Conservation (phyloP, 192 early-diverging fungal genomes). For the Umbelopsis ramanniana region DNA sequence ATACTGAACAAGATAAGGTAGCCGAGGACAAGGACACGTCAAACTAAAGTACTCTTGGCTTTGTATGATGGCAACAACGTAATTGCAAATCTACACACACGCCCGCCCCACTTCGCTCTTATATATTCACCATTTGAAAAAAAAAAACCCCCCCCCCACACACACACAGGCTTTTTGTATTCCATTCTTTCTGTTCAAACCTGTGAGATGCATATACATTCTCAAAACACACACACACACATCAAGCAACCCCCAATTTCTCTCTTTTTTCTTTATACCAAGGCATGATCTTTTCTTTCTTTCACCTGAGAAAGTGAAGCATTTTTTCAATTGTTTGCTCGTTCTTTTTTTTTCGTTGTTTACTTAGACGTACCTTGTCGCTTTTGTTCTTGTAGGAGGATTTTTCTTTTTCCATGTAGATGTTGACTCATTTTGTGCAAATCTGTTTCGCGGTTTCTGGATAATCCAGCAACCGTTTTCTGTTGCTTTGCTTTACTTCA, state of each 20-base stretch:
- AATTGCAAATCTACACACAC: too few relatives aligned
- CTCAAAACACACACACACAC: background rate
- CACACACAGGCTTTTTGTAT: constrained; percentile 5
- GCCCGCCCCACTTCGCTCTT: background rate
- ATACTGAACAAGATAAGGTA: background rate
- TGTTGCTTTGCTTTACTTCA: background rate
- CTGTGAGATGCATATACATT: constrained; percentile 22
- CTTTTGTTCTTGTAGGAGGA: background rate
- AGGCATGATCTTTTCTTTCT: background rate
- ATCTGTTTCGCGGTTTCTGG: background rate
- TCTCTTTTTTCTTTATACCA: background rate
- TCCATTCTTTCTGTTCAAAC: background rate
- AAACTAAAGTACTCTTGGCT: background rate
- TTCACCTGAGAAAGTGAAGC: too few relatives aligned
- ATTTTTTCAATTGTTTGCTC: background rate
- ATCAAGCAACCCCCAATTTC: too few relatives aligned
- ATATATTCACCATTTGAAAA: constrained; percentile 9
- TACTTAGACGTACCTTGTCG: too few relatives aligned
- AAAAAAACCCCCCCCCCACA: too few relatives aligned
- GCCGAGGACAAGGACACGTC: background rate
- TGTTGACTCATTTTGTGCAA: constrained; percentile 17
- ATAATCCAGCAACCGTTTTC: background rate
- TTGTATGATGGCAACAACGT: too few relatives aligned
- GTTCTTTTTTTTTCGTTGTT: background rate
- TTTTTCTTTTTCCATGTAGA: constrained; percentile 13